These are phyloP conservation scores for Populus hybrid DNA, from an alignment of 441 rosid genomes.

Conservation along the genomic window DNA sequence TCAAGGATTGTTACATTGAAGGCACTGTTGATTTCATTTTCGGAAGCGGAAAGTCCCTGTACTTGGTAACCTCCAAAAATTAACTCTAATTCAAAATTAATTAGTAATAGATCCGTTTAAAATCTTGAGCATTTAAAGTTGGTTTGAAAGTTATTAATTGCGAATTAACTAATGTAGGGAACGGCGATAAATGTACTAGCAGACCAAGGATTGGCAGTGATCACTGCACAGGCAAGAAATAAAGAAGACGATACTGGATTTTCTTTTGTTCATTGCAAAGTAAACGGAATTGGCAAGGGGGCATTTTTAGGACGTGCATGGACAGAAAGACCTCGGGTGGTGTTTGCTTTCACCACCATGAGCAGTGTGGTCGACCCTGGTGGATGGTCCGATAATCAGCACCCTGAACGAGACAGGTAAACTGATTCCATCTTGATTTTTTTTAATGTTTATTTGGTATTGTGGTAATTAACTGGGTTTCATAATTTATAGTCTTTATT, in stretches of 20 bases:
- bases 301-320: slow-evolving; percentile 63
- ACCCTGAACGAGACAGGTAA: slow-evolving; percentile 37
- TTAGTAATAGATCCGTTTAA: too few relatives aligned
- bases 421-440: neutral
- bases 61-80: slow-evolving; percentile 32
- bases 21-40: slow-evolving; percentile 82
- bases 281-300: slow-evolving; percentile 38
- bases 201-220: slow-evolving; percentile 28
- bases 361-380: slow-evolving; percentile 29
- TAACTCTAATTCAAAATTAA: neutral
- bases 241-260: slow-evolving; percentile 38
- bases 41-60: slow-evolving; percentile 63
- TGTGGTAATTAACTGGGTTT: too few relatives aligned
- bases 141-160: neutral
- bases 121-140: neutral
- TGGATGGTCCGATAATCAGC: slow-evolving; percentile 47
- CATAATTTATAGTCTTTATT: too few relatives aligned
- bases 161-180: slow-evolving; percentile 22
- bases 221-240: slow-evolving; percentile 57
- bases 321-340: slow-evolving; percentile 46
- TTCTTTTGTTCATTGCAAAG: slow-evolving; percentile 50
- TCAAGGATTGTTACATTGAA: slow-evolving; percentile 55
- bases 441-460: neutral
- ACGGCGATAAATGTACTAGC: slow-evolving; percentile 31
- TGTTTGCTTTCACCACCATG: slow-evolving; percentile 51